Conservation (phyloP, 192 early-diverging fungal species). For the Allomyces arbusculus region DNA sequence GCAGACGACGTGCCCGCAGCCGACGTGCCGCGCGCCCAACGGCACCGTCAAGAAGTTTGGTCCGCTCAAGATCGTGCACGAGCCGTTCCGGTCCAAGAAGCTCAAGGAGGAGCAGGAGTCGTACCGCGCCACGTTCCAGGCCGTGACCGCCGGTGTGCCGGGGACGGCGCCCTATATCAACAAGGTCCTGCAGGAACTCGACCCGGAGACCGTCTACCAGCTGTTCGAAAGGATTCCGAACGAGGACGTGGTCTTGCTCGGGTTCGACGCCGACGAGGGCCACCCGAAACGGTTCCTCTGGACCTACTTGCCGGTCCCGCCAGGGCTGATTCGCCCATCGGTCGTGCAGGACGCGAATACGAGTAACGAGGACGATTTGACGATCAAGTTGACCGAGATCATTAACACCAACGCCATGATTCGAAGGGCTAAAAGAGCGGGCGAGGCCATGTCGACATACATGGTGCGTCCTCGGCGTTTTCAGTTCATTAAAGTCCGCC, state of each 20-base stretch:
- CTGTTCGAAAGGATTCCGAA: slow-evolving; percentile 70
- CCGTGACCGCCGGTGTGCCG: slow-evolving; percentile 47
- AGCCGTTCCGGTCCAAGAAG: slow-evolving; percentile 70
- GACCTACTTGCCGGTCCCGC: slow-evolving; percentile 87
- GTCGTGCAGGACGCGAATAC: slow-evolving; percentile 63
- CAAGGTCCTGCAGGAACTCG: slow-evolving; percentile 86
- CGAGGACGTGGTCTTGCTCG: slow-evolving; percentile 92
- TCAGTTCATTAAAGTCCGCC: background rate
- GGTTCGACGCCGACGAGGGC: slow-evolving; percentile 60
- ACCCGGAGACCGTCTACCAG: slow-evolving; percentile 62
- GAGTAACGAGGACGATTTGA: slow-evolving; percentile 93
- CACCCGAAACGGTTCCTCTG: slow-evolving; percentile 86
- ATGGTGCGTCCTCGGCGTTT: slow-evolving; percentile 22
- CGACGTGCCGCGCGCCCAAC: slow-evolving; percentile 48
- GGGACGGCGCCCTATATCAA: slow-evolving; percentile 51
- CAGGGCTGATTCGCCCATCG: slow-evolving; percentile 85
- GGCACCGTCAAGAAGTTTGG: slow-evolving; percentile 89
- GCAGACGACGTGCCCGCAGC: slow-evolving; percentile 51
- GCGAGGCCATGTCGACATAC: slow-evolving; percentile 41
- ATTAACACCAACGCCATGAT: slow-evolving; percentile 71
- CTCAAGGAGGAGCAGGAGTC: slow-evolving; percentile 52
- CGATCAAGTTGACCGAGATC: slow-evolving; percentile 84
- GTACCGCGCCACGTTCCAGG: slow-evolving; percentile 55
- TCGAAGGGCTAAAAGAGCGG: slow-evolving; percentile 34
- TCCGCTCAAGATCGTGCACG: slow-evolving; percentile 84